Base-by-base conservation (phyloP, 257 asterid genomes). In the Eustoma russellianum region DNA sequence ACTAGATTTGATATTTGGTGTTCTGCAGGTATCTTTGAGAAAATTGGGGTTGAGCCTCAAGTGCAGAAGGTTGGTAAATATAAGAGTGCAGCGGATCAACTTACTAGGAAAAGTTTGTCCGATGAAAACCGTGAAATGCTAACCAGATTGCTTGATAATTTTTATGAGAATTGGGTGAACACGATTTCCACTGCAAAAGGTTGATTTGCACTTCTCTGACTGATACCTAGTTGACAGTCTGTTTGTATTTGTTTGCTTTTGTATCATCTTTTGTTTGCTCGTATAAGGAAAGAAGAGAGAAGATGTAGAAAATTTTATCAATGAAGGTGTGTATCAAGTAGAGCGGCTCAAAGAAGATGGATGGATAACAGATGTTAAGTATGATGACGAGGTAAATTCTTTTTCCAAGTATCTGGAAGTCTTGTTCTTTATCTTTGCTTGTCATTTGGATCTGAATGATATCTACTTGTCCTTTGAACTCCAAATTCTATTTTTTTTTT, bases 291-390 rank as follows among this genome's bases (percentile, higher is more conserved):
- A 91, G 85, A 61, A 62, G 66, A 82, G 71, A 70, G 84, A 80
- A 76, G 96, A 82, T 63, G 57, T 87, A 61, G 89, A 87, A 75
- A 76, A 66, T 60, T 87, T 91, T 67, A 71, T 91, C 14, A 74
- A 91, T 64, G 96, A 91, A 65, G 98, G 98, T 50, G 96, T 91
- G 43, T 87, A 75, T 71, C 82, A 82, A 63, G 73, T 87, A 33
- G 88, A 82, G 56, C 81, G 77, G 74, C 80, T 91, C 63, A 91
- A 84, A 70, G 84, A 87, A 77, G 94, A 79, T 63, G 93, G 95
- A 65, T 91, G 96, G 98, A 91, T 91, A 73, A 91, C 96, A 0
- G 94, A 84, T 76, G 79, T 86, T 56, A 91, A 87, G 67, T 91
- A 91, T 44, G 96, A 91, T 53, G 98, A 91, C 60, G 98, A 91